These are phyloP conservation scores for Starmerella floris DNA, from an alignment of 805 yeast species.

Conservation along the genomic window DNA sequence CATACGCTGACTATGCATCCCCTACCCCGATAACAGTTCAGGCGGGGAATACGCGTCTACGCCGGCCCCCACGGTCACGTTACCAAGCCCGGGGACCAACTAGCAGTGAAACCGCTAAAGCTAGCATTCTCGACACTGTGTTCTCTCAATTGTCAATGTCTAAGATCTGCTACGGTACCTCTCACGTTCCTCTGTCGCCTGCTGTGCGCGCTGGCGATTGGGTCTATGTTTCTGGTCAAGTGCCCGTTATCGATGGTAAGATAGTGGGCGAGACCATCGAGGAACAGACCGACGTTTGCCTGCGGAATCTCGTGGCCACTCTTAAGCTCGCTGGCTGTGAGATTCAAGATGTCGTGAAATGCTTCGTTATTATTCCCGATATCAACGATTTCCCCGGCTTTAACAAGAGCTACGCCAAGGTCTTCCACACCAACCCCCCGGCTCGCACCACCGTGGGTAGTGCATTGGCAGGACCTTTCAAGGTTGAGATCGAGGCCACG, in stretches of 20 bases:
- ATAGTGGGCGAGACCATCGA: slow-evolving; percentile 13
- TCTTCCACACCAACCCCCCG: slow-evolving; percentile 14
- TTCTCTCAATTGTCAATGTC: too few relatives aligned
- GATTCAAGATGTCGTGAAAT: slow-evolving; percentile 11
- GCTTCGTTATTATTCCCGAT: slow-evolving; percentile 12
- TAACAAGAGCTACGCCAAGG: slow-evolving; percentile 11
- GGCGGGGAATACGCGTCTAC: too few relatives aligned
- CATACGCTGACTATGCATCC: too few relatives aligned
- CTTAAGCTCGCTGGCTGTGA: slow-evolving; percentile 13
- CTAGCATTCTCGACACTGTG: too few relatives aligned
- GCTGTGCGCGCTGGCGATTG: slow-evolving; percentile 18
- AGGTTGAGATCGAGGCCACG: slow-evolving; percentile 16
- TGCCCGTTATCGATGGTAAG: slow-evolving; percentile 15
- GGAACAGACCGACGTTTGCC: slow-evolving; percentile 12
- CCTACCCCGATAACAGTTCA: too few relatives aligned
- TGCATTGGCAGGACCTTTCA: slow-evolving; percentile 12
- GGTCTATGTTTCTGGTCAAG: slow-evolving; percentile 15
- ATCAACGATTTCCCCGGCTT: slow-evolving; percentile 13
- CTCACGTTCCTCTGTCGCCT: slow-evolving; percentile 15
- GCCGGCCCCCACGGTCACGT: too few relatives aligned
- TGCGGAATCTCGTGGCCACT: slow-evolving; percentile 12
- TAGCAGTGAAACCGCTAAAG: too few relatives aligned
- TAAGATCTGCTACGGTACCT: slow-evolving; percentile 12
- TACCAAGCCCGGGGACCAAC: too few relatives aligned
- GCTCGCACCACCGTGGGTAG: slow-evolving; percentile 18